Conservation (phyloP, 495 filamentous ascomycete genomes). For the Hyphodiscus hymeniophilus region DNA sequence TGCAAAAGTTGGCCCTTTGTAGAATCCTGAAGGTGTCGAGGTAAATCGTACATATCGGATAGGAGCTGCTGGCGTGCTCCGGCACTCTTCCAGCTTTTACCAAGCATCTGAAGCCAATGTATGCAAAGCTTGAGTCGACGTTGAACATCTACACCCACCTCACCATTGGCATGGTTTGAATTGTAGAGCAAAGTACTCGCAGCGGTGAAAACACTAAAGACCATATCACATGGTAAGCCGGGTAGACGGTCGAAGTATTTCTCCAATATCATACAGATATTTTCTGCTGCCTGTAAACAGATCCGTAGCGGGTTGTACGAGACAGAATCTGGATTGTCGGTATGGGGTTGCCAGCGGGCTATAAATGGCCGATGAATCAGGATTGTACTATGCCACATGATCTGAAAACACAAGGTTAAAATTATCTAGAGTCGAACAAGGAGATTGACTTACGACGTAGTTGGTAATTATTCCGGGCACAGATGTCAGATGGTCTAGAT, state of each 20-base stretch:
- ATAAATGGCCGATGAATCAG: slow-evolving; percentile 20
- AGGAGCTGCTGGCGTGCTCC: slow-evolving; percentile 14
- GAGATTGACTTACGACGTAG: slow-evolving; percentile 14
- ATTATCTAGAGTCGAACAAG: background rate
- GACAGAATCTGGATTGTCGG: background rate
- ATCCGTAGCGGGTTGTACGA: slow-evolving; percentile 7
- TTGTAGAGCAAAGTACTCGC: slow-evolving; percentile 18
- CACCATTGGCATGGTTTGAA: slow-evolving; percentile 1
- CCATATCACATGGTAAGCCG: slow-evolving; percentile 18
- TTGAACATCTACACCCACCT: slow-evolving; percentile 2
- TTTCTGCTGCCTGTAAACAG: slow-evolving; percentile 15
- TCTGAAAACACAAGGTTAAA: slow-evolving; percentile 7
- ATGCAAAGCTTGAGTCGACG: slow-evolving; percentile 17
- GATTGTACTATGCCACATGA: slow-evolving; percentile 18
- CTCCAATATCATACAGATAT: slow-evolving; percentile 14
- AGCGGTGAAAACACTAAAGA: slow-evolving; percentile 19
- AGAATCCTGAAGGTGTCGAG: background rate
- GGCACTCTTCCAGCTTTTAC: slow-evolving; percentile 22
- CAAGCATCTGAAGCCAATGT: slow-evolving; percentile 17
- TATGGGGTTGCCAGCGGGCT: slow-evolving; percentile 5
- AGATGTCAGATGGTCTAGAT: slow-evolving; percentile 11
- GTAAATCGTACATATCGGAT: slow-evolving; percentile 9
- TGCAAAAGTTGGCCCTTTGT: background rate
- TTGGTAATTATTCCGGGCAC: slow-evolving; percentile 18
- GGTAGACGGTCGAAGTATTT: slow-evolving; percentile 15